Evolutionary conservation across 139 green algal genomes (phyloP), one percentile per base, ranked within the genome.

Genomic region (Coelastrella sp.): DNA sequence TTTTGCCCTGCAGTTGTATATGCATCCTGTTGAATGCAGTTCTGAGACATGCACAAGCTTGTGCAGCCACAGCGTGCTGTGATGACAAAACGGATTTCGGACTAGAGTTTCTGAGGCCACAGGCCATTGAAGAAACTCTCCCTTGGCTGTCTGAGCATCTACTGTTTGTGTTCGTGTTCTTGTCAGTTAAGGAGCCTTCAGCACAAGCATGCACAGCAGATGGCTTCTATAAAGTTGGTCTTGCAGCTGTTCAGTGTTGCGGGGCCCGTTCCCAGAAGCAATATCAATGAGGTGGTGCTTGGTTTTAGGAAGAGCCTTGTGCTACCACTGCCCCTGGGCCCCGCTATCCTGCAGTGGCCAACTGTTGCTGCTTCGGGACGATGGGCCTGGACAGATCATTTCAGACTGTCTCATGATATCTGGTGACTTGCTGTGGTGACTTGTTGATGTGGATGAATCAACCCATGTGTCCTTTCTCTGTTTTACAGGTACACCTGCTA

Each of bases 31-130:
- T n/a, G n/a, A n/a, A n/a, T n/a, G n/a, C n/a, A n/a, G n/a, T n/a
- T n/a, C n/a, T n/a, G n/a, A n/a, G n/a, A n/a, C n/a, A n/a, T n/a
- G n/a, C 15, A 23, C 32, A 21, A 38, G 17, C n/a, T 71, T 1
- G 59, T 34, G n/a, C 53, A 48, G 45, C 30, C 40, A 48, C 41
- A 7, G 35, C 9, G 2, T 83, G 89, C 88, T 19, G 67, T 95
- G 92, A 95, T 89, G 92, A 95, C 43, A 92, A 86, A 88, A 72
- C 63, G 51, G 81, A 90, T 89, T 89, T 92, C 85, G 90, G 93
- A 96, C 93, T 96, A 96, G 93, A 96, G 93, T 96, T 94, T 96
- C 92, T 75, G 93, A 96, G 90, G 89, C 76, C 77, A 64, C 51
- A 67, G 75, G 68, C 80, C 81, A 62, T 87, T 94, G 93, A 96